A percentile compares a stretch with the other conserved stretches of the same genome.
Conservation (phyloP, 495 filamentous ascomycete species). For the Xylaria venustula region DNA sequence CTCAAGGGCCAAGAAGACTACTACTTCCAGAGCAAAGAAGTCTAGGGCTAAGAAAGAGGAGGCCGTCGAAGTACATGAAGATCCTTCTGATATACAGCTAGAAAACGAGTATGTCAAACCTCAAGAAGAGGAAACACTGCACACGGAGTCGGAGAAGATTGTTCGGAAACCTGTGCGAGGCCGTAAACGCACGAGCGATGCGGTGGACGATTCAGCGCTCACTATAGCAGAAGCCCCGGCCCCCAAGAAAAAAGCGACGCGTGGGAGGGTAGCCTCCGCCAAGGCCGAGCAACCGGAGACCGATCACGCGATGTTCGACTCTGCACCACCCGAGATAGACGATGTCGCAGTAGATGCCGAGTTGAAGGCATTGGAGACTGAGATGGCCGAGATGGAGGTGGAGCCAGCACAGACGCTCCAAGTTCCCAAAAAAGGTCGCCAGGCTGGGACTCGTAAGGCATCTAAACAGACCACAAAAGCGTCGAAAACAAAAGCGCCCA, state of each 20-base stretch:
- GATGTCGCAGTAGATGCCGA: slow-evolving; percentile 48
- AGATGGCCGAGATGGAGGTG: slow-evolving; percentile 42
- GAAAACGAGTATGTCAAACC: slow-evolving; percentile 4
- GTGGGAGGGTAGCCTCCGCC: slow-evolving; percentile 34
- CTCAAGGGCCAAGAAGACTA: slow-evolving; percentile 51
- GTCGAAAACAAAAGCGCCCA: slow-evolving; percentile 36
- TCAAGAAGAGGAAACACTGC: slow-evolving; percentile 34
- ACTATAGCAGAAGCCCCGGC: slow-evolving; percentile 52
- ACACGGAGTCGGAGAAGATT: neutral
- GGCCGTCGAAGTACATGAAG: slow-evolving; percentile 48
- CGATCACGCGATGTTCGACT: slow-evolving; percentile 46
- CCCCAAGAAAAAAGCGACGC: slow-evolving; percentile 65
- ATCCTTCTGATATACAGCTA: slow-evolving; percentile 17
- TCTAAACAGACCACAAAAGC: slow-evolving; percentile 48
- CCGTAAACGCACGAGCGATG: slow-evolving; percentile 67
- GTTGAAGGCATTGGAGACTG: slow-evolving; percentile 43
- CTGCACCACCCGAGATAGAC: slow-evolving; percentile 36
- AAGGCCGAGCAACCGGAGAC: slow-evolving; percentile 27
- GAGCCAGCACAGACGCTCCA: slow-evolving; percentile 26
- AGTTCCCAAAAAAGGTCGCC: slow-evolving; percentile 47
- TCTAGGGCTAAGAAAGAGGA: slow-evolving; percentile 62
- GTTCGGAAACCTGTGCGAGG: slow-evolving; percentile 50
- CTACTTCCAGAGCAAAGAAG: slow-evolving; percentile 45
- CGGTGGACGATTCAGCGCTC: slow-evolving; percentile 45
- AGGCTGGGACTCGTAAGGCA: slow-evolving; percentile 39